These are phyloP conservation scores for Tetrapisispora iriomotensis DNA, from an alignment of 805 yeast genomes.

Conservation along the genomic window DNA sequence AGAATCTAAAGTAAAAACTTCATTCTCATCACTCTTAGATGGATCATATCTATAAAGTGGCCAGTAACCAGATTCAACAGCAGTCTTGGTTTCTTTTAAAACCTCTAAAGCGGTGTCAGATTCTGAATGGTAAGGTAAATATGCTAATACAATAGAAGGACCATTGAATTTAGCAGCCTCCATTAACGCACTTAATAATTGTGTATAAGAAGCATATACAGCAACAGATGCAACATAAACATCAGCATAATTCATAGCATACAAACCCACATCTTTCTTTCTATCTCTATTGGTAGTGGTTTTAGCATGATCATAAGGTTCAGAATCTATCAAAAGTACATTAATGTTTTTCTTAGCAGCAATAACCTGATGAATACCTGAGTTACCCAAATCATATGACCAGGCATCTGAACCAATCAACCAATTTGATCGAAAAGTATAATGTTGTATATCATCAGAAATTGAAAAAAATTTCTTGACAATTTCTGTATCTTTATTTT, in stretches of 20 bases:
- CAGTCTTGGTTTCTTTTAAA: constrained; percentile 75
- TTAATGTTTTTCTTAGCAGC: constrained; percentile 70
- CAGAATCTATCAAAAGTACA: constrained; percentile 78
- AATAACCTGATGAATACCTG: constrained; percentile 82
- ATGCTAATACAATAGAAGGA: constrained; percentile 85
- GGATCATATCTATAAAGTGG: constrained; percentile 88
- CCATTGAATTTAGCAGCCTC: constrained; percentile 89
- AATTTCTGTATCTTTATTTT: constrained; percentile 32
- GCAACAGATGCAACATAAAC: constrained; percentile 93
- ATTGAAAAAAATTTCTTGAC: constrained; percentile 36
- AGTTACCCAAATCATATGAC: constrained; percentile 86
- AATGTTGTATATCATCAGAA: constrained; percentile 33
- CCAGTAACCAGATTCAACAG: constrained; percentile 94
- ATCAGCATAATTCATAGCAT: constrained; percentile 87
- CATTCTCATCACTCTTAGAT: constrained; percentile 36
- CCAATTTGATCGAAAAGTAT: constrained; percentile 56
- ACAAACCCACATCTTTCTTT: constrained; percentile 81
- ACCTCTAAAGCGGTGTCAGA: constrained; percentile 60
- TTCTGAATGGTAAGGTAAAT: constrained; percentile 66
- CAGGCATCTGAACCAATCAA: constrained; percentile 89
- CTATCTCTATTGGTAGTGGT: constrained; percentile 32
- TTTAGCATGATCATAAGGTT: constrained; percentile 42
- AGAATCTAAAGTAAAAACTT: constrained; percentile 75
- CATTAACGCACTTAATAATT: constrained; percentile 73
- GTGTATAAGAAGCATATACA: constrained; percentile 87